Evolutionary conservation across 108 stramenopile species (phyloP).

Genomic region (Cyclotella atomus): DNA sequence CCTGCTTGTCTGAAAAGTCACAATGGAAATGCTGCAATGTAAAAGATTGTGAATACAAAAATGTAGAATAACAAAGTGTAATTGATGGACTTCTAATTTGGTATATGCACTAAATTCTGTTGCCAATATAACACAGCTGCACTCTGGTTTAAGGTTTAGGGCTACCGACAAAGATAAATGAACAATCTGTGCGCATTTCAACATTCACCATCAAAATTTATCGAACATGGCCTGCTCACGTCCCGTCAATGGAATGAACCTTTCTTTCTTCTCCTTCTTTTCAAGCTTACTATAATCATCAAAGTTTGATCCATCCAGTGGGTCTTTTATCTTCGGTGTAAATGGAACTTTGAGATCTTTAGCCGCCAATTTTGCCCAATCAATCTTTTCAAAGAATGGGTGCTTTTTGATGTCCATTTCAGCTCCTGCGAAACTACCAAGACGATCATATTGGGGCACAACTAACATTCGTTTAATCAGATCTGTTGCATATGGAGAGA

Average conservation of each 20-base stretch:
- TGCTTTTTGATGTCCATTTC: slow-evolving; percentile 76
- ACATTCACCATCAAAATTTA: slow-evolving; percentile 45
- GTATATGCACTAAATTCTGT: too few species aligned
- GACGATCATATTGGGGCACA: slow-evolving; percentile 60
- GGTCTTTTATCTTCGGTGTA: slow-evolving; percentile 82
- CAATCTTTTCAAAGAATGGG: slow-evolving; percentile 77
- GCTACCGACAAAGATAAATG: too few species aligned
- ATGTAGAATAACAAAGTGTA: too few species aligned
- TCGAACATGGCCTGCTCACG: slow-evolving; percentile 43
- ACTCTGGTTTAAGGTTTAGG: too few species aligned
- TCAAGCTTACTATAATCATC: slow-evolving; percentile 69
- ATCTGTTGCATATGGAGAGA: slow-evolving; percentile 48
- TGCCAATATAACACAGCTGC: too few species aligned
- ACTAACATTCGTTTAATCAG: slow-evolving; percentile 73
- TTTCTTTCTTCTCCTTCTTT: slow-evolving; percentile 37
- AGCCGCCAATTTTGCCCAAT: slow-evolving; percentile 66
- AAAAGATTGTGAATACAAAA: too few species aligned
- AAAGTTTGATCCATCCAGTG: slow-evolving; percentile 92
- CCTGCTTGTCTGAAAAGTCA: too few species aligned
- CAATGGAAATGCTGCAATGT: too few species aligned
- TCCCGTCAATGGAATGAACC: slow-evolving; percentile 30
- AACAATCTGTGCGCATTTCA: too few species aligned
- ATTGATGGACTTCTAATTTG: too few species aligned
- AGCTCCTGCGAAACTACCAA: slow-evolving; percentile 80
- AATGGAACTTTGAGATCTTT: slow-evolving; percentile 90